Evolutionary conservation across 805 yeast species (phyloP), one percentile per base, ranked within the genome.

Genomic region (Debaryomyces tyrocola): DNA sequence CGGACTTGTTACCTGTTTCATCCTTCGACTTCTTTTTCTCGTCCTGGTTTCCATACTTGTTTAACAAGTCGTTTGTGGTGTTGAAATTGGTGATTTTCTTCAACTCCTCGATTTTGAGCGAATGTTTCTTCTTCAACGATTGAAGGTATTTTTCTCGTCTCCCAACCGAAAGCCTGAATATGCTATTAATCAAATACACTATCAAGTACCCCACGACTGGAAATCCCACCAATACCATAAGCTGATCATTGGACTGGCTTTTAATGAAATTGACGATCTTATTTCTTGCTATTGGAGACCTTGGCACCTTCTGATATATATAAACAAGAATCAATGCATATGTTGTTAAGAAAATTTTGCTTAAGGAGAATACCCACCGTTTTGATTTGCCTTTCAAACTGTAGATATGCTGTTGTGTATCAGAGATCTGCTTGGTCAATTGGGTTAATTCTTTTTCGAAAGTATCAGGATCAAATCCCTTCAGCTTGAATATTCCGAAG

Each of bases 71-170:
- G 63, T 82, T 83, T 0, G 96, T 87, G 11, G 84, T 76, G 56
- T 85, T 79, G 63, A 82, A 92, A 53, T 87, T 85, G 12, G 96
- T 87, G 57, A 80, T 75, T 46, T 77, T 72, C 64, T 87, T 87
- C 64, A 87, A 70, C 50, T 83, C 87, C 18, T 84, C 86, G 41
- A 87, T 74, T 59, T 83, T 82, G 20, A 64, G 64, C 45, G 70
- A 67, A 49, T 84, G 89, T 40, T 71, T 62, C 20, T 69, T 70
- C 46, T 68, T 64, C 43, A 83, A 62, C n/a, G 20, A 28, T 40
- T 35, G 35, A 20, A 69, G 55, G 8, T 45, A 29, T 17, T 41
- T 51, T 21, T 58, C 51, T 47, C 62, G 58, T 48, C 56, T 52
- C n/a, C 48, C 51, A 21, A 64, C 55, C 41, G 64, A 48, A 36